Evolutionary conservation across 805 yeast genomes (phyloP).

Genomic region (Maudiozyma bulderi): DNA sequence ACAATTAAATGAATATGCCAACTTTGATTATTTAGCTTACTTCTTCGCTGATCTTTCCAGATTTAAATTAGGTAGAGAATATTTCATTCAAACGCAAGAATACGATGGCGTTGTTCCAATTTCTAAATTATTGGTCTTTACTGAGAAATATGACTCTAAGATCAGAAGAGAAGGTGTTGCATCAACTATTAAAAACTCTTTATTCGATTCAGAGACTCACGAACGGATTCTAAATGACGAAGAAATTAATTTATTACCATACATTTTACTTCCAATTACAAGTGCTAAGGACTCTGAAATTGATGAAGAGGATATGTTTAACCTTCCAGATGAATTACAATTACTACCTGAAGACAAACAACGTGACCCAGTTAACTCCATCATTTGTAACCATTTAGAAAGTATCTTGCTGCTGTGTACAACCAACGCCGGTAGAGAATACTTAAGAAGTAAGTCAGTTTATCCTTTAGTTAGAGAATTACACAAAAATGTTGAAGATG

Average conservation of each 20-base stretch:
- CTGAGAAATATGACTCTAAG: conserved; percentile 68
- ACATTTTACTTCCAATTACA: conserved; percentile 71
- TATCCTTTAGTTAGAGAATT: conserved; percentile 82
- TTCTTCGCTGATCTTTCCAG: conserved; percentile 88
- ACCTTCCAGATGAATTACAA: conserved; percentile 83
- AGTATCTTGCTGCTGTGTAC: conserved; percentile 71
- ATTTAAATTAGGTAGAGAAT: conserved; percentile 60
- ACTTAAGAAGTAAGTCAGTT: conserved; percentile 68
- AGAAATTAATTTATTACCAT: conserved; percentile 67
- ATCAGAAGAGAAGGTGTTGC: conserved; percentile 88
- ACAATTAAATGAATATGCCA: conserved; percentile 59
- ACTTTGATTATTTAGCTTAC: conserved; percentile 73
- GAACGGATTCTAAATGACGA: conserved; percentile 47
- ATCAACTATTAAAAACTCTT: conserved; percentile 79
- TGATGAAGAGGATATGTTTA: conserved; percentile 76
- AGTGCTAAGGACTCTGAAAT: conserved; percentile 60
- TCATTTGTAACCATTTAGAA: conserved; percentile 68
- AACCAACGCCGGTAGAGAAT: conserved; percentile 62
- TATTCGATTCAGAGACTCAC: conserved; percentile 73
- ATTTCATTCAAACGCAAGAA: conserved; percentile 60
- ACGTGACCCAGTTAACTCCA: conserved; percentile 62
- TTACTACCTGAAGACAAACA: conserved; percentile 62
- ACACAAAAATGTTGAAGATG: conserved; percentile 47
- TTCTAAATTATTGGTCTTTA: conserved; percentile 71
- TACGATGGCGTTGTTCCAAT: conserved; percentile 74